phyloP scores from a whole-genome alignment of 768 basidiomycete species.

The Trametes elegans region DNA sequence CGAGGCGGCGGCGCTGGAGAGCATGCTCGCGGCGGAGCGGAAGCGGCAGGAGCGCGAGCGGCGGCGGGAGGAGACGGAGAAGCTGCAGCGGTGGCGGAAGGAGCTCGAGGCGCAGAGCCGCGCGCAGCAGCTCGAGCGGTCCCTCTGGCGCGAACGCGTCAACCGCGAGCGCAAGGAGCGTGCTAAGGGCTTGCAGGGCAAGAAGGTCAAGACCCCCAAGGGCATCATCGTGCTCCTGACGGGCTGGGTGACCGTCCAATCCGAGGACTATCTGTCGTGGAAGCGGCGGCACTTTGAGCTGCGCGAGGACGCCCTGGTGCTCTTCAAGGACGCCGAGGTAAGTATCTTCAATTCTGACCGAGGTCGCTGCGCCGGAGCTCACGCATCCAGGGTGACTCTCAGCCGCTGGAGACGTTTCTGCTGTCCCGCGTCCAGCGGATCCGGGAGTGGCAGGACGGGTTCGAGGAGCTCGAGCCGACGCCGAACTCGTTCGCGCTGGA shows the following conservation, averaged over 20 bases:
- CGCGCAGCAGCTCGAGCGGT: slow-evolving; percentile 19
- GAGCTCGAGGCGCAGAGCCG: slow-evolving; percentile 19
- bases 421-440: slow-evolving; percentile 25
- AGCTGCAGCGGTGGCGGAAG: slow-evolving; percentile 24
- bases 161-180: slow-evolving; percentile 19
- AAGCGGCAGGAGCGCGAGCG: slow-evolving; percentile 25
- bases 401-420: slow-evolving; percentile 23
- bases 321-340: slow-evolving; percentile 33
- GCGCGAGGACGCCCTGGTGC: slow-evolving; percentile 21
- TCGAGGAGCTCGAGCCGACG: slow-evolving; percentile 32
- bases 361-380: neutral
- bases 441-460: slow-evolving; percentile 30
- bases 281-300: slow-evolving; percentile 33
- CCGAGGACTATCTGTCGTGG: slow-evolving; percentile 28
- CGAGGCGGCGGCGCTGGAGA: slow-evolving; percentile 24
- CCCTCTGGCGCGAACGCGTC: slow-evolving; percentile 22
- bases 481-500: slow-evolving; percentile 34
- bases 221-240: slow-evolving; percentile 18
- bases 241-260: slow-evolving; percentile 34
- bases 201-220: slow-evolving; percentile 5
- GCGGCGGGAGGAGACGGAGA: slow-evolving; percentile 26
- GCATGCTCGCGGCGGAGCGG: slow-evolving; percentile 19
- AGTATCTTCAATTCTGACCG: slow-evolving; percentile 2
- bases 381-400: slow-evolving; percentile 20
- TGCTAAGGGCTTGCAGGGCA: slow-evolving; percentile 19